Evolutionary conservation across 345 rosid species (phyloP), one percentile per base, ranked within the genome.

Genomic region (Firmiana major): DNA sequence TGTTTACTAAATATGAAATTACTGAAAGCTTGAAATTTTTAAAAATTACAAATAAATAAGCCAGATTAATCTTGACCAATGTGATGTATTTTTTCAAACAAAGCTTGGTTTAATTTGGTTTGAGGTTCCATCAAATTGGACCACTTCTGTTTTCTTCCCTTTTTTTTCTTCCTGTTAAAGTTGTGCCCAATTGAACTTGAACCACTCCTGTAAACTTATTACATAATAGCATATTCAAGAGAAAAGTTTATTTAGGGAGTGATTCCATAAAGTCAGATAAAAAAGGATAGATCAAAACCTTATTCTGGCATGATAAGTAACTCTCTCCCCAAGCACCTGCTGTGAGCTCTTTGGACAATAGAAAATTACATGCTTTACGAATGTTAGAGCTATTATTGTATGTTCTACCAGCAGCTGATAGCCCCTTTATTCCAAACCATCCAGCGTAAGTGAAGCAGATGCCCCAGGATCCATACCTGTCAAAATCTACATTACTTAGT

Each of bases 251-350:
- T 38, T 19, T 15, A 19, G 2, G 49, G 71, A 66, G 17, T 13
- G 3, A 48, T 69, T 48, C 58, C 21, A 69, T 16, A 69, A 69
- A 13, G 42, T 24, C 58, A 26, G 22, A 6, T 22, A 9, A 69
- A 48, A 66, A 46, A 45, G 34, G 43, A 17, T 28, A 9, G 58
- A 53, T 19, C 75, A 51, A 31, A 71, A 86, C 91, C 86, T 87
- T 84, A 15, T 84, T 59, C 12, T 89, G 89, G 51, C 90, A 86
- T 12, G 91, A 86, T 6, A 71, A 81, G 73, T 77, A 87, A 70
- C 90, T 90, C 81, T 90, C 93, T 40, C 91, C 91, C 93, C 91
- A 90, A 4, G 91, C 90, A 0, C 93, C 93, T 36, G 84, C 68
- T 0, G 75, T 63, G 63, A 51, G 45, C 63, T 90, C 90, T 10